phyloP scores from a whole-genome alignment of 176 grass and related monocot genomes.

The Tillandsia fasciculata region DNA sequence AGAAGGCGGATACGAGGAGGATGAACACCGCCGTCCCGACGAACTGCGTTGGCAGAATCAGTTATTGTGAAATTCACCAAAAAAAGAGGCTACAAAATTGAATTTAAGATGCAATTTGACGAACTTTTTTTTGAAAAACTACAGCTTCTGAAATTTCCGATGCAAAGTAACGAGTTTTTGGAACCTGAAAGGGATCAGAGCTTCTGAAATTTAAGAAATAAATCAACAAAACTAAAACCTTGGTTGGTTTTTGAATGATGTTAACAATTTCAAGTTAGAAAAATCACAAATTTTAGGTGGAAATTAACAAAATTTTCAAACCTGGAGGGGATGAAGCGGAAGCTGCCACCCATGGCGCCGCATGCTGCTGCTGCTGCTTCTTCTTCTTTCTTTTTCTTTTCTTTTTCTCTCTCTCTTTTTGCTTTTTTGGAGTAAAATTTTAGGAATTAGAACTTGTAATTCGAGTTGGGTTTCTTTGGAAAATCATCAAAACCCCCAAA shows the following conservation, averaged over 20 bases:
- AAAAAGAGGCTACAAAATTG: too few species aligned
- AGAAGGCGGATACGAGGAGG: constrained; percentile 62
- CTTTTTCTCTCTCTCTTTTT: too few species aligned
- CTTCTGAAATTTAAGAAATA: too few species aligned
- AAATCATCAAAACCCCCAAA: background rate
- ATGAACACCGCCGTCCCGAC: constrained; percentile 51
- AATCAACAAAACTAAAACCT: background rate
- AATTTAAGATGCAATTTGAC: too few species aligned
- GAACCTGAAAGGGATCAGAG: too few species aligned
- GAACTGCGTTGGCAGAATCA: constrained; percentile 31
- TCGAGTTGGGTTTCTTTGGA: background rate
- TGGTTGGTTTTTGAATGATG: background rate
- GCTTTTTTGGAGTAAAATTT: background rate
- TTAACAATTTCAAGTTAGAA: background rate
- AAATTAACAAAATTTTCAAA: background rate
- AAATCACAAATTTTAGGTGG: background rate
- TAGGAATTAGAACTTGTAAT: background rate
- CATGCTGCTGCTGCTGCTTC: constrained; percentile 12
- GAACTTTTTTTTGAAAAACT: too few species aligned
- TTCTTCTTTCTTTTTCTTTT: too few species aligned
- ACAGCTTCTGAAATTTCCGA: too few species aligned
- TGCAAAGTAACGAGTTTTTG: too few species aligned
- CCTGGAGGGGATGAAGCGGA: constrained; percentile 89
- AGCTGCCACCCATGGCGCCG: constrained; percentile 83
- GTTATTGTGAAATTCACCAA: too few species aligned